Percentiles rank a stretch among this genome's conserved stretches.
phyloP scores from a whole-genome alignment of 768 basidiomycete genomes.

The Tricholoma saponaceum region DNA sequence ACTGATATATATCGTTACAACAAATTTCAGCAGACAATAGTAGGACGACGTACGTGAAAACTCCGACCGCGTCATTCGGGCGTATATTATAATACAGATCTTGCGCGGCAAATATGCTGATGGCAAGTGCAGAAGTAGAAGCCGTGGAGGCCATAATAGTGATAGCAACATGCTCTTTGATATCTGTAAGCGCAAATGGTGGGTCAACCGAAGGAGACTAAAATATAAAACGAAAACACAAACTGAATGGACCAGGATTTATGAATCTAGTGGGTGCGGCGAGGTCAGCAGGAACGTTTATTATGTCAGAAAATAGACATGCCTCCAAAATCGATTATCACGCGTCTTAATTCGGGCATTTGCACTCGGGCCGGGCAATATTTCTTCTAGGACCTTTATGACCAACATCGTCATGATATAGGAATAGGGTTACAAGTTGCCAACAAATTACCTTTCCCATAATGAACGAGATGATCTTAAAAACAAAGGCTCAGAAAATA shows the following conservation, averaged over 20 bases:
- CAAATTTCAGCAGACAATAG: not conserved
- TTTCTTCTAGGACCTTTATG: constrained; percentile 22
- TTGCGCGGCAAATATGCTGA: constrained; percentile 50
- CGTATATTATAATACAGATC: constrained; percentile 46
- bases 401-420: not conserved
- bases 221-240: constrained; percentile 21
- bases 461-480: constrained; percentile 38
- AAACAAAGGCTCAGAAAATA: not conserved
- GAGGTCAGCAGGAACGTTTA: not conserved
- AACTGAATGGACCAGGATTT: constrained; percentile 52
- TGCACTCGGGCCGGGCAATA: constrained; percentile 19
- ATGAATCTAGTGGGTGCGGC: constrained; percentile 24
- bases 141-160: constrained; percentile 55
- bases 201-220: constrained; percentile 29
- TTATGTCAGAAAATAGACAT: not conserved
- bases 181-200: constrained; percentile 25
- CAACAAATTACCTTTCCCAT: constrained; percentile 30
- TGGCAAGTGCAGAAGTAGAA: constrained; percentile 44
- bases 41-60: constrained; percentile 25
- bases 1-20: constrained; percentile 11
- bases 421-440: not conserved
- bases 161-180: constrained; percentile 50
- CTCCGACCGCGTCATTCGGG: constrained; percentile 35
- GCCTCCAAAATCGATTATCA: constrained; percentile 34
- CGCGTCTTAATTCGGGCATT: constrained; percentile 17